Evolutionary conservation across 2,329 filamentous ascomycete species (phyloP).

Genomic region (Trichoderma arundinaceum): DNA sequence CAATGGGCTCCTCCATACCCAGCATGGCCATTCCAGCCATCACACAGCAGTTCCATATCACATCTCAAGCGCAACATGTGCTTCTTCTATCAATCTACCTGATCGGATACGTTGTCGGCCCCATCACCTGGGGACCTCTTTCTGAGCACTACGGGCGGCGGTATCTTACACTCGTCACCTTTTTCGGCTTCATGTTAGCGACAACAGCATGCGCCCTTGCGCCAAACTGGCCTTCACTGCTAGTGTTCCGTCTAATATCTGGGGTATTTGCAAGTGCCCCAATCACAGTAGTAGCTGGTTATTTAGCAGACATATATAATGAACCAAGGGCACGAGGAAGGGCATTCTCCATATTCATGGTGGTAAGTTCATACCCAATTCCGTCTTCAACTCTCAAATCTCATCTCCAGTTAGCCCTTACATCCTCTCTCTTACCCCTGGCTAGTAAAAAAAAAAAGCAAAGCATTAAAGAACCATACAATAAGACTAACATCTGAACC

Average conservation of each 20-base stretch:
- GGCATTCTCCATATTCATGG: conserved; percentile 69
- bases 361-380: conserved; percentile 45
- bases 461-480: neutral
- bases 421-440: too few species aligned
- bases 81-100: conserved; percentile 68
- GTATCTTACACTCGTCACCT: conserved; percentile 52
- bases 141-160: conserved; percentile 68
- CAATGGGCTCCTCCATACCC: conserved; percentile 68
- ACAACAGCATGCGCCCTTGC: conserved; percentile 62
- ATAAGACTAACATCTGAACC: conserved; percentile 4
- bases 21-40: conserved; percentile 67
- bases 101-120: conserved; percentile 66
- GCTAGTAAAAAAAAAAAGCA: too few species aligned
- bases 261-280: conserved; percentile 63
- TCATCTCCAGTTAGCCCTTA: too few species aligned
- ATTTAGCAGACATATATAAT: conserved; percentile 70
- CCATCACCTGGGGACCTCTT: conserved; percentile 67
- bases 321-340: conserved; percentile 58
- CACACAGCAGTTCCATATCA: conserved; percentile 60
- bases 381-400: neutral
- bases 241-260: conserved; percentile 60
- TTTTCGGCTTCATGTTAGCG: conserved; percentile 55
- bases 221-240: conserved; percentile 57
- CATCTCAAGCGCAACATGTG: conserved; percentile 52
- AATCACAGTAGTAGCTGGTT: conserved; percentile 66